Base-by-base conservation (phyloP, 2,329 filamentous ascomycete species). In the Cryphonectria naterciae region DNA sequence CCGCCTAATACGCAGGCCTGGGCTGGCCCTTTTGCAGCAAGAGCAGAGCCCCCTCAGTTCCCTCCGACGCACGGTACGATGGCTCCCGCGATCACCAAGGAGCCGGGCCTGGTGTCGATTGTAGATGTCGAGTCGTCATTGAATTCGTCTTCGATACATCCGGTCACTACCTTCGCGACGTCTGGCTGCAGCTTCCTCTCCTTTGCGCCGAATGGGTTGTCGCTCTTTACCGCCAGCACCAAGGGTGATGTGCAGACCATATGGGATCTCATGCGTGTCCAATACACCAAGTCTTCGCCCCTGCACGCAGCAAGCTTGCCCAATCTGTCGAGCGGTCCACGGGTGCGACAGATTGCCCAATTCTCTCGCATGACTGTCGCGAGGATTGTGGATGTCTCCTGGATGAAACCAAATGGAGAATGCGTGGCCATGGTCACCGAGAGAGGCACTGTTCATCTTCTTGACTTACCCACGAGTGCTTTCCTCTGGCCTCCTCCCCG, bases 361-460 rank as follows among this genome's bases (percentile, higher is more conserved):
- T 98, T 97, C 78, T 93, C 93, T 28, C 91, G 96, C 56, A 92
- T 98, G 88, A 98, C 95, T 1, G 92, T 95, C 65, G 94, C 96
- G 3, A 92, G 93, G 68, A 93, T 98, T 69, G 88, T 98, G 32
- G 95, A 98, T 77, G 93, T 97, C 58, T 89, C 91, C 3, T 99
- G 96, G 96, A 92, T 92, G 1, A 87, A 89, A 68, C 93, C 93
- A 4, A 91, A 91, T 69, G 93, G 93, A 32, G 93, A 97, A 78
- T 91, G 93, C 71, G 83, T 97, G 54, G 95, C 95, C 1, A 91
- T 99, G 82, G 90, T 98, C 37, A 98, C 96, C 0, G 94, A 97
- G 77, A 93, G 95, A 75, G 94, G 95, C n/a, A 99, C 96, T 11
- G 91, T 98, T 15, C 96, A 99, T 81, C 88, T 98, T 60, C 91